Evolutionary conservation across 2,329 filamentous ascomycete genomes (phyloP).

Genomic region (Zalaria sp.): DNA sequence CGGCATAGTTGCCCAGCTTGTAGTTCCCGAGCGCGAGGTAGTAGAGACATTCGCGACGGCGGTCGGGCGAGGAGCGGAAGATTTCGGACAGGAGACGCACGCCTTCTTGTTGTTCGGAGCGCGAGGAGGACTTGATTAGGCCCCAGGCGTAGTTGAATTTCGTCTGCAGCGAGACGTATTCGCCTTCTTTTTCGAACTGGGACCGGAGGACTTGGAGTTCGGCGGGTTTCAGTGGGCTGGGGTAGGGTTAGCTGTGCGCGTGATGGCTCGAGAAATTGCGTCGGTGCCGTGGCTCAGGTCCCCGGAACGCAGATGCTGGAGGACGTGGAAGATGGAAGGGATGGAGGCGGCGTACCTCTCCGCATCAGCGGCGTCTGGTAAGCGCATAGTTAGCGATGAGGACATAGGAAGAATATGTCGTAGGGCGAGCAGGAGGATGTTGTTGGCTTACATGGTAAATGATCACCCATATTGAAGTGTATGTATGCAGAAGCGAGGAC

Average conservation of each 20-base stretch:
- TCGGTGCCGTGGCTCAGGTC: no score
- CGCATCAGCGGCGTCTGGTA: conserved; percentile 84
- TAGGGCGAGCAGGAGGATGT: no score
- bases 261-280: no score
- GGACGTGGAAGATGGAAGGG: not conserved
- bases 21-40: conserved; percentile 96
- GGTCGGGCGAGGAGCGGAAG: conserved; percentile 84
- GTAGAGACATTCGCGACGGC: conserved; percentile 93
- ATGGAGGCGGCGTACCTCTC: conserved; percentile 53
- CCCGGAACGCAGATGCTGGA: not conserved
- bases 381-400: conserved; percentile 12
- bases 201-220: conserved; percentile 85
- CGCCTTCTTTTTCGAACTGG: conserved; percentile 95
- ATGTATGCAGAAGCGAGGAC: not conserved
- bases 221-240: conserved; percentile 72
- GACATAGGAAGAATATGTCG: not conserved
- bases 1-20: conserved; percentile 94
- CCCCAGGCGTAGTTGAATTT: conserved; percentile 99
- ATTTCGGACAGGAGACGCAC: conserved; percentile 91
- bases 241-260: conserved; percentile 4
- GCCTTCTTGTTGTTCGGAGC: conserved; percentile 82
- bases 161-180: conserved; percentile 92
- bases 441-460: conserved; percentile 33
- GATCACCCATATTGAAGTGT: conserved; percentile 24
- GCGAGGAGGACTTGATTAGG: conserved; percentile 79